Percentiles rank a stretch among this genome's conserved stretches.
These are phyloP conservation scores for Pseudopithomyces maydicus DNA, from an alignment of 2,329 filamentous ascomycete genomes.

Conservation along the genomic window DNA sequence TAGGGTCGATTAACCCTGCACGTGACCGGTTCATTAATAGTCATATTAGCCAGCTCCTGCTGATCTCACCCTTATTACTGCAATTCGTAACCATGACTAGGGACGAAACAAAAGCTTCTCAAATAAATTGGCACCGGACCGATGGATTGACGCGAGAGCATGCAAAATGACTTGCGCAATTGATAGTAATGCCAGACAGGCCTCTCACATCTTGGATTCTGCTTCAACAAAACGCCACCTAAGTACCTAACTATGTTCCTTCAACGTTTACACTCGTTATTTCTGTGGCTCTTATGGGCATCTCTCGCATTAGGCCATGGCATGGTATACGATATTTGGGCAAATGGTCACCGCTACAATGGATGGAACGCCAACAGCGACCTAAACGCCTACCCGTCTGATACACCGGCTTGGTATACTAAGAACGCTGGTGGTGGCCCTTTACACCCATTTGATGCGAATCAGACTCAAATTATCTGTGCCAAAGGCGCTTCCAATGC, in stretches of 20 bases:
- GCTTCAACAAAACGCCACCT: background rate
- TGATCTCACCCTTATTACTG: constrained; percentile 1
- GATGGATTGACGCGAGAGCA: background rate
- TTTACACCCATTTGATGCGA: constrained; percentile 10
- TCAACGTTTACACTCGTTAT: background rate
- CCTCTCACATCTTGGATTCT: background rate
- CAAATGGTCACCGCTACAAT: constrained; percentile 11
- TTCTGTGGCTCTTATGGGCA: background rate
- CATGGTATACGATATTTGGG: constrained; percentile 6
- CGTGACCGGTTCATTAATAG: background rate
- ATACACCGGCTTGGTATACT: constrained; percentile 9
- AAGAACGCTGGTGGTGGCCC: background rate
- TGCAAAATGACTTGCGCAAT: background rate
- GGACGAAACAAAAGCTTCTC: background rate
- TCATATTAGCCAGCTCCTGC: constrained; percentile 2
- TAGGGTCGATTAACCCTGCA: background rate
- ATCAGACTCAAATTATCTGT: constrained; percentile 27
- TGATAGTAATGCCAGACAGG: background rate
- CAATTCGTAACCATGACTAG: background rate
- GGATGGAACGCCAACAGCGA: constrained; percentile 18
- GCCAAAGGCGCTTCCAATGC: constrained; percentile 25
- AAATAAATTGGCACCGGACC: background rate
- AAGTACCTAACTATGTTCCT: background rate
- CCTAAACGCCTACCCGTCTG: constrained; percentile 2
- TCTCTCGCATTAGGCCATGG: background rate